A percentile compares a stretch with the other conserved stretches of the same genome.
Conservation (phyloP, 768 basidiomycete species). For the Hericium alpestre region DNA sequence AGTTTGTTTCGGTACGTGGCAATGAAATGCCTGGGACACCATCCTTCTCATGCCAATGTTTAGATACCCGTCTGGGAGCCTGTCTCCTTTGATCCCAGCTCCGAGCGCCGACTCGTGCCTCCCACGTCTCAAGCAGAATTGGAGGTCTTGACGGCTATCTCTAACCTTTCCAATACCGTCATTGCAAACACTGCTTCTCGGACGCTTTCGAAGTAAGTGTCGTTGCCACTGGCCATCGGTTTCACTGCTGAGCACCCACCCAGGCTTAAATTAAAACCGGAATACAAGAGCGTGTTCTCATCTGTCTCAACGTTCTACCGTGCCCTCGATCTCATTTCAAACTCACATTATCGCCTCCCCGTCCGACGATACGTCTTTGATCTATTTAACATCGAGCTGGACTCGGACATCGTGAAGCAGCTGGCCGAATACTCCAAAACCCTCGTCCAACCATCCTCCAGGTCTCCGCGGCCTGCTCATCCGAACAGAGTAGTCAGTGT, state of each 20-base stretch:
- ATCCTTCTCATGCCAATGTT: conserved; percentile 1
- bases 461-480: conserved; percentile 12
- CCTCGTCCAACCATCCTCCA: conserved; percentile 29
- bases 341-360: conserved; percentile 82
- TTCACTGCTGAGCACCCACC: neutral
- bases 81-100: conserved; percentile 19
- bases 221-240: neutral
- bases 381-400: conserved; percentile 77
- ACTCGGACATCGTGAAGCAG: conserved; percentile 45
- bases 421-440: conserved; percentile 42
- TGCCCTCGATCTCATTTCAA: conserved; percentile 78
- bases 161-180: conserved; percentile 91
- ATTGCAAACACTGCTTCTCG: conserved; percentile 92
- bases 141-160: conserved; percentile 81
- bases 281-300: conserved; percentile 65
- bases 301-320: conserved; percentile 76
- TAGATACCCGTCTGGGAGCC: conserved; percentile 67
- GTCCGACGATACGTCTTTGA: conserved; percentile 90
- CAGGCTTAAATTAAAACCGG: conserved; percentile 71
- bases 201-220: conserved; percentile 65
- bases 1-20: conserved; percentile 62
- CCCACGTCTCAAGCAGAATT: conserved; percentile 62
- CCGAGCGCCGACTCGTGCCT: conserved; percentile 43
- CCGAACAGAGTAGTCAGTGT: conserved; percentile 10
- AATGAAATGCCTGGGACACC: neutral